Evolutionary conservation across 2,329 filamentous ascomycete species (phyloP).

Genomic region (Trichoderma cornu-damae): DNA sequence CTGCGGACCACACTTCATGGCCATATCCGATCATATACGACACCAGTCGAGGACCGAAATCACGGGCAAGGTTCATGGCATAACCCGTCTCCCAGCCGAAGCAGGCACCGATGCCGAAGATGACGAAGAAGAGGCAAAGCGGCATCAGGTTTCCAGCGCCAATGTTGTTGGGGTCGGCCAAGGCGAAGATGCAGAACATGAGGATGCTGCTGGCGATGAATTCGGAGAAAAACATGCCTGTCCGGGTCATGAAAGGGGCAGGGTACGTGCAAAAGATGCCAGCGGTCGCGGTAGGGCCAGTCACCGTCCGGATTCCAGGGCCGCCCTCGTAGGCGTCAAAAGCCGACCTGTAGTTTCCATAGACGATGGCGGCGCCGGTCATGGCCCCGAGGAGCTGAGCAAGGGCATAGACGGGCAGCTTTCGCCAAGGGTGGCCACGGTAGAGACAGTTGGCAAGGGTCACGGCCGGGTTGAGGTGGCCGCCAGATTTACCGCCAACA

Average conservation of each 20-base stretch:
- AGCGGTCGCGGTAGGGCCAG: constrained; percentile 54
- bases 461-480: constrained; percentile 66
- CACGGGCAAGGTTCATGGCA: constrained; percentile 67
- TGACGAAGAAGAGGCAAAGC: constrained; percentile 62
- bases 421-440: constrained; percentile 62
- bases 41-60: constrained; percentile 64
- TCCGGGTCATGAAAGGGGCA: constrained; percentile 58
- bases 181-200: constrained; percentile 66
- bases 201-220: constrained; percentile 62
- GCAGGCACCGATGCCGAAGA: constrained; percentile 67
- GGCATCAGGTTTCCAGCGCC: constrained; percentile 54
- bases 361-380: constrained; percentile 54
- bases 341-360: constrained; percentile 59
- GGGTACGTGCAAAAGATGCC: constrained; percentile 72
- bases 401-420: constrained; percentile 62
- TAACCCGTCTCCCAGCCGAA: constrained; percentile 75
- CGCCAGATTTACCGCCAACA: constrained; percentile 58
- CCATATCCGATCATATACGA: constrained; percentile 66
- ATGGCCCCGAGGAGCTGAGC: constrained; percentile 66
- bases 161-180: constrained; percentile 54
- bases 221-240: constrained; percentile 66
- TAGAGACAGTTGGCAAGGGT: constrained; percentile 65
- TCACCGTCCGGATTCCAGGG: constrained; percentile 56
- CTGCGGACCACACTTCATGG: constrained; percentile 59
- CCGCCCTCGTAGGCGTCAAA: constrained; percentile 62